A percentile compares a stretch with the other conserved stretches of the same genome.
phyloP scores from a whole-genome alignment of 805 yeast species.

The Suhomyces prunicola region DNA sequence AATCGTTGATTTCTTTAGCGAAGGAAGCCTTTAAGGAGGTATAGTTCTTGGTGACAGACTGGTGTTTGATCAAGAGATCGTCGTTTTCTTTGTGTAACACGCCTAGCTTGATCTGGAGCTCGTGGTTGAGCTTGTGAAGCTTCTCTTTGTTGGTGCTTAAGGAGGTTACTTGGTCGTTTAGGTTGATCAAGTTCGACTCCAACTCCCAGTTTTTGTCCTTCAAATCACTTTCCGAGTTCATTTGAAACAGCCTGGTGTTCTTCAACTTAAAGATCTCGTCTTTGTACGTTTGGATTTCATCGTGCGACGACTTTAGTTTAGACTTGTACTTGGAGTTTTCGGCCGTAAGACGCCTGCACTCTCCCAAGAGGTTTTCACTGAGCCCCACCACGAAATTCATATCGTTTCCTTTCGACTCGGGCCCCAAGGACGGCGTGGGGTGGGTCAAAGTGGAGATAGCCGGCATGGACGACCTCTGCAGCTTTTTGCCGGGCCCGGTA shows the following conservation, averaged over 20 bases:
- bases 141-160: conserved; percentile 40
- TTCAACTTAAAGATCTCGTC: conserved; percentile 33
- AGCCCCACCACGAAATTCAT: conserved; percentile 71
- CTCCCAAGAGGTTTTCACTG: conserved; percentile 66
- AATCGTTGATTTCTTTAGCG: conserved; percentile 42
- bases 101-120: conserved; percentile 26
- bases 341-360: conserved; percentile 68
- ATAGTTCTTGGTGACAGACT: conserved; percentile 38
- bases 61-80: conserved; percentile 38
- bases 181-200: conserved; percentile 48
- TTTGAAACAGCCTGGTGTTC: conserved; percentile 31
- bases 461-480: conserved; percentile 5
- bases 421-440: conserved; percentile 34
- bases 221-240: conserved; percentile 44
- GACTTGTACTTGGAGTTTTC: conserved; percentile 51
- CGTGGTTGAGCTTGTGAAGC: conserved; percentile 30
- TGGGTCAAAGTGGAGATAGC: conserved; percentile 13
- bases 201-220: conserved; percentile 66
- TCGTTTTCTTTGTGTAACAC: conserved; percentile 48
- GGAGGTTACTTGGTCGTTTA: conserved; percentile 43
- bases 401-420: conserved; percentile 53
- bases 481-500: not conserved
- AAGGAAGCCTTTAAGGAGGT: conserved; percentile 33
- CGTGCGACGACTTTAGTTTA: conserved; percentile 40
- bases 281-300: conserved; percentile 39